Percentiles rank a stretch among this genome's conserved stretches.
These are phyloP conservation scores for Nicotiana tomentosiformis DNA, from an alignment of 257 asterid genomes.

Conservation along the genomic window DNA sequence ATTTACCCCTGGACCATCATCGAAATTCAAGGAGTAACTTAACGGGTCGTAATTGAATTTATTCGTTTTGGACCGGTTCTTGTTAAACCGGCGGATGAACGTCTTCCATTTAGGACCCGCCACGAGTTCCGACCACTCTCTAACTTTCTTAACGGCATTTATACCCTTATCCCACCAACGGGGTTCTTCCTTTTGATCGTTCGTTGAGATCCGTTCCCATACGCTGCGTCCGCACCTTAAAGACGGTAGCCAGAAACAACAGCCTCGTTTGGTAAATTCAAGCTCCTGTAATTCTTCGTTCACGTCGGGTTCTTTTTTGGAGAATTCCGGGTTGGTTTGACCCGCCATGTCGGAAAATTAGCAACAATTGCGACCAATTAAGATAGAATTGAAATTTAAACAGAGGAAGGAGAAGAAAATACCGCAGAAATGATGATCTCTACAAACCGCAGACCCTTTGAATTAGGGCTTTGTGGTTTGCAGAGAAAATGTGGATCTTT, in stretches of 20 bases:
- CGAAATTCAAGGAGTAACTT: constrained; percentile 76
- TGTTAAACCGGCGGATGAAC: constrained; percentile 67
- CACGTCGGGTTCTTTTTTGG: constrained; percentile 14
- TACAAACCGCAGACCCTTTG: constrained; percentile 16
- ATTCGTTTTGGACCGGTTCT: constrained; percentile 28
- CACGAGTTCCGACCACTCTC: constrained; percentile 81
- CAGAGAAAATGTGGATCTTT: not conserved
- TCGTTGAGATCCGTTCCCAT: constrained; percentile 57
- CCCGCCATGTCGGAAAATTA: constrained; percentile 23
- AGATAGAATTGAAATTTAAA: not conserved
- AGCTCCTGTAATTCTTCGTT: constrained; percentile 33
- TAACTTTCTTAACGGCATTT: constrained; percentile 41
- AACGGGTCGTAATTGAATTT: constrained; percentile 59
- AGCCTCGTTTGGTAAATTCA: constrained; percentile 38
- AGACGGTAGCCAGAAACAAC: constrained; percentile 58
- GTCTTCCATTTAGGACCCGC: constrained; percentile 98
- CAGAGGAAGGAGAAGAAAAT: not conserved
- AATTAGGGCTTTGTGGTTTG: constrained; percentile 4
- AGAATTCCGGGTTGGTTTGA: constrained; percentile 23
- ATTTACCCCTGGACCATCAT: constrained; percentile 39
- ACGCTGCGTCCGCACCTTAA: constrained; percentile 26
- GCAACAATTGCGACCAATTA: not conserved
- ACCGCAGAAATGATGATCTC: not conserved
- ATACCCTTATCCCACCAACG: constrained; percentile 43
- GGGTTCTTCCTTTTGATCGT: constrained; percentile 35